phyloP scores from a whole-genome alignment of 2,329 filamentous ascomycete genomes.

The Periconia digitata region DNA sequence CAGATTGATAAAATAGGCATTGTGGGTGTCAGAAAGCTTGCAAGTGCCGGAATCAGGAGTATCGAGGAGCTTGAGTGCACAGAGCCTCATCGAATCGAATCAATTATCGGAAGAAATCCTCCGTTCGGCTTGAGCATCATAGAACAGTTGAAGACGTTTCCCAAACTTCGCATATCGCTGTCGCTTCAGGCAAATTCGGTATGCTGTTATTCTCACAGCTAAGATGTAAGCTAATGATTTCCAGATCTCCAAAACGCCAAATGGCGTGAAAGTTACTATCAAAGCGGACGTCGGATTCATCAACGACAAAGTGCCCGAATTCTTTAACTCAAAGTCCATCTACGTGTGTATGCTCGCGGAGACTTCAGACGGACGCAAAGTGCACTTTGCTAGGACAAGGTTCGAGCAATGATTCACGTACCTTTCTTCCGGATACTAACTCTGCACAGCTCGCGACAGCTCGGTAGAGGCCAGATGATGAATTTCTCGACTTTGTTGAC shows the following conservation, averaged over 20 bases:
- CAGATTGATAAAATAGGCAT: constrained; percentile 80
- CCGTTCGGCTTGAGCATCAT: constrained; percentile 76
- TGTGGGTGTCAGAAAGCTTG: constrained; percentile 73
- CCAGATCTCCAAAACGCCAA: constrained; percentile 29
- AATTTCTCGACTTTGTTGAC: constrained; percentile 61
- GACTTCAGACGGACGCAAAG: constrained; percentile 66
- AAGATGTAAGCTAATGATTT: not conserved
- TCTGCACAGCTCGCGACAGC: constrained; percentile 62
- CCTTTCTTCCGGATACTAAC: constrained; percentile 8
- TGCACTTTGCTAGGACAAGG: constrained; percentile 68
- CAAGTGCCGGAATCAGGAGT: constrained; percentile 67
- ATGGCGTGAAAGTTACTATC: constrained; percentile 60
- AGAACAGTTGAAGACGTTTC: constrained; percentile 69
- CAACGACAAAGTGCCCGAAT: constrained; percentile 63
- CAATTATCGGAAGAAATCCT: constrained; percentile 74
- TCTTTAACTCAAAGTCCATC: constrained; percentile 66
- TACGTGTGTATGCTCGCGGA: constrained; percentile 75
- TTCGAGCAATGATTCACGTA: constrained; percentile 23
- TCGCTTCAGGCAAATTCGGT: constrained; percentile 53
- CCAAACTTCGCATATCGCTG: constrained; percentile 61
- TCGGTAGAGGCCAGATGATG: constrained; percentile 64
- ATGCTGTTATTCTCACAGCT: constrained; percentile 27
- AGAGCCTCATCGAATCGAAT: constrained; percentile 74
- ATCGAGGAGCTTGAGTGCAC: constrained; percentile 69
- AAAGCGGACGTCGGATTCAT: constrained; percentile 69